Evolutionary conservation across 768 basidiomycete genomes (phyloP).

Genomic region (Hebeloma cylindrosporum): DNA sequence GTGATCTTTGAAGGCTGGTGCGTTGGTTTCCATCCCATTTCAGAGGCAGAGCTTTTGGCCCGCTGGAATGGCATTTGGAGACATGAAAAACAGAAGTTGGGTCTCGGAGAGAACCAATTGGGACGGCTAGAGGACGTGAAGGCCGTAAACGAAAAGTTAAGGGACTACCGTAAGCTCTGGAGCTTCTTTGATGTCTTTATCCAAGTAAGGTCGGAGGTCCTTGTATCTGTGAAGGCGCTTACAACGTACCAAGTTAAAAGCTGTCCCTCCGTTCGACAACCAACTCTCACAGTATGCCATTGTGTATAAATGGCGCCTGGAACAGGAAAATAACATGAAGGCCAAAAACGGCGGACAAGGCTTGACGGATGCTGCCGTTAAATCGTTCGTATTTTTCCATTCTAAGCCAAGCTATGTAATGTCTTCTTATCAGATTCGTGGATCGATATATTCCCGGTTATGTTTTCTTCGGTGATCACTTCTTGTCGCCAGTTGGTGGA

Average conservation of each 20-base stretch:
- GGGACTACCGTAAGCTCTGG: conserved; percentile 68
- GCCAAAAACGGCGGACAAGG: conserved; percentile 78
- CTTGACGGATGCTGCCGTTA: conserved; percentile 79
- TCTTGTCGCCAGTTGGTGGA: no score
- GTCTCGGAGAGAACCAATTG: conserved; percentile 35
- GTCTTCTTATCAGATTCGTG: conserved; percentile 58
- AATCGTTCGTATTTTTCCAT: conserved; percentile 53
- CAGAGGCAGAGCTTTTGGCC: conserved; percentile 45
- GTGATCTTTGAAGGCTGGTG: conserved; percentile 97
- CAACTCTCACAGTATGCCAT: conserved; percentile 41
- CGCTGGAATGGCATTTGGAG: conserved; percentile 53
- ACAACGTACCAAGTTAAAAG: conserved; percentile 29
- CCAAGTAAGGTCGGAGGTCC: conserved; percentile 48
- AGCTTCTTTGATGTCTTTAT: conserved; percentile 68
- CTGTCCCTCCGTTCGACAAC: conserved; percentile 24
- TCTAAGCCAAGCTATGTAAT: neutral
- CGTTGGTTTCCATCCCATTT: conserved; percentile 78
- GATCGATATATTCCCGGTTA: conserved; percentile 95
- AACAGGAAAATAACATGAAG: conserved; percentile 93
- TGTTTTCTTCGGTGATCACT: conserved; percentile 81
- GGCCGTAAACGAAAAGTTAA: conserved; percentile 62
- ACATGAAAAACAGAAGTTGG: conserved; percentile 36
- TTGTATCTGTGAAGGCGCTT: neutral
- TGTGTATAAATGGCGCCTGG: conserved; percentile 84
- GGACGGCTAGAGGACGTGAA: conserved; percentile 53